Base-by-base conservation (phyloP, 768 basidiomycete species). In the Hemileccinum rubropunctum region DNA sequence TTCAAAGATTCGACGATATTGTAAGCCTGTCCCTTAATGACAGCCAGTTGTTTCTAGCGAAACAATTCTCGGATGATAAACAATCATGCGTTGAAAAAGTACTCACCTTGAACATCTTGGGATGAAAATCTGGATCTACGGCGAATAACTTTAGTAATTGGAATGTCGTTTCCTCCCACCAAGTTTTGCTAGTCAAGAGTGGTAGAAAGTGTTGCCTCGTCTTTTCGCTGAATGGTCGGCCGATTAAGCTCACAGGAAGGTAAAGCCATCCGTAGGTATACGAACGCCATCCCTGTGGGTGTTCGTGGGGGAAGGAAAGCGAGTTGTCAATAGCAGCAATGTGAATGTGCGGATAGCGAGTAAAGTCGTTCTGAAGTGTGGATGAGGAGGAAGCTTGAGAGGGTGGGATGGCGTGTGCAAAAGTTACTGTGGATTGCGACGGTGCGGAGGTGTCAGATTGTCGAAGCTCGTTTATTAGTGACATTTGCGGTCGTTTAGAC, bases 301-400 rank as follows among this genome's bases (percentile, higher is more conserved):
- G 91, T 60, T 92, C 86, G 56, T 94, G 90, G 21, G 93, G 93
- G 61, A 93, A 95, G 3, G 90, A 89, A 33, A 95, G 78, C 0
- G 90, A 93, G 66, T 95, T 95, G 62, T 95, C 93, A 53, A 95
- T 95, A 10, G 92, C 92, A 39, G 92, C 91, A 49, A 94, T 88
- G 62, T 93, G 91, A 37, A 94, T 83, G 62, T 94, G 91, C 2
- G 91, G 88, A 52, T 76, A 77, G 44, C 80, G 77, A 37, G 74
- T 80, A 60, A 83, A 87, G 42, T 60, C 59, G 14, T 54, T 50
- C 34, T 66, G 58, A 21, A 69, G 63, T 27, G 71, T 66, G 17
- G 71, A 71, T 27, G 73, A 53, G 14, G 73, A 53, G 12, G 58
- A 36, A 44, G 49, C 70, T 57, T 53, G 76, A 66, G 71, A 57